phyloP scores from a whole-genome alignment of 768 basidiomycete genomes.

The Collybia sordida region DNA sequence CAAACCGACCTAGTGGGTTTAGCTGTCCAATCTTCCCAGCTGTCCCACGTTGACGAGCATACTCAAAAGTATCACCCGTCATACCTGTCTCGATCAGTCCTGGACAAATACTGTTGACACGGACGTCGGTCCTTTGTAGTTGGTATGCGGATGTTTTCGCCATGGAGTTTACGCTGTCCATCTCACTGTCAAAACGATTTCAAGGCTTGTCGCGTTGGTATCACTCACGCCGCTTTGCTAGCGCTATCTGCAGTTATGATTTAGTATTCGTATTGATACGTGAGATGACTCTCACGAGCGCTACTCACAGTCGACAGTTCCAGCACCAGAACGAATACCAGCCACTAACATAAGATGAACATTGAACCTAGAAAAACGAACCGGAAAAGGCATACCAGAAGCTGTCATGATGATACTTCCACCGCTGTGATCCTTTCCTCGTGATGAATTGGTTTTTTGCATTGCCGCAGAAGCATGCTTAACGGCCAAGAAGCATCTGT shows the following conservation, averaged over 20 bases:
- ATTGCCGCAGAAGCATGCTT: conserved; percentile 87
- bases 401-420: conserved; percentile 90
- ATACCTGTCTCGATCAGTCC: conserved; percentile 94
- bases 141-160: conserved; percentile 83
- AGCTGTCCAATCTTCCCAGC: conserved; percentile 77
- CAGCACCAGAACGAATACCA: conserved; percentile 80
- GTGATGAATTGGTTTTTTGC: conserved; percentile 60
- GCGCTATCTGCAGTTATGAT: conserved; percentile 65
- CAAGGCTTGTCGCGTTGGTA: neutral
- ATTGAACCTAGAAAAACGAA: neutral
- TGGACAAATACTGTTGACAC: conserved; percentile 89
- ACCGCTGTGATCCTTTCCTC: conserved; percentile 66
- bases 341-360: conserved; percentile 52
- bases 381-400: conserved; percentile 51
- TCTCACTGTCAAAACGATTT: neutral
- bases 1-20: conserved; percentile 82
- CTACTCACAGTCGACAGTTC: conserved; percentile 73
- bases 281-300: neutral
- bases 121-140: conserved; percentile 77
- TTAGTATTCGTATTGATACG: neutral
- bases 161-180: conserved; percentile 77
- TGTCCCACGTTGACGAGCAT: conserved; percentile 75
- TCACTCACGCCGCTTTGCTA: conserved; percentile 85
- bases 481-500: conserved; percentile 85
- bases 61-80: conserved; percentile 76